Base-by-base conservation (phyloP, 1,284 basidiomycete genomes). In the Cryptococcus neoformans region DNA sequence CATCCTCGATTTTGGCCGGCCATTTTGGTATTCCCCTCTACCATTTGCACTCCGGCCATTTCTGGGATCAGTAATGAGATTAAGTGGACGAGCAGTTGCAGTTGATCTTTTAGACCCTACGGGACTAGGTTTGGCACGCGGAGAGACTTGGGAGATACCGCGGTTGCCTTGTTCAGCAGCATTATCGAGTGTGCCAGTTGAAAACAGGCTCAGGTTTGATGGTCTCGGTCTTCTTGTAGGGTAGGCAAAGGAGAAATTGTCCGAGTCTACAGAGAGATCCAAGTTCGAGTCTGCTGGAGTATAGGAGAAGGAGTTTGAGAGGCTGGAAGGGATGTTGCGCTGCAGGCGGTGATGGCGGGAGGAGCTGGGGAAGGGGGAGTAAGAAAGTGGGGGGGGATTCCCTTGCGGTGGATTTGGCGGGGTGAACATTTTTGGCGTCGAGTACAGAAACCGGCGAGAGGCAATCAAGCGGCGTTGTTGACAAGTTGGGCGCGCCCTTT, bases 281-380 rank as follows among this genome's bases (percentile, higher is more conserved):
- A 86, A 86, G 69, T 87, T 83, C 39, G 21, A 89, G 81, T 14
- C 82, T 65, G 87, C 84, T 12, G 88, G 88, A 28, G 85, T 87
- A 66, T 89, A 88, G 0, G 89, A 90, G 79, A 90, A 91, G 4
- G 88, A 88, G 11, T 86, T 86, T 65, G 86, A 85, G 44, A 90
- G 16, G 58, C 52, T 56, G 11, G 69, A 69, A 50, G 67, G 64
- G 38, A 62, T 57, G 12, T 60, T 44, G 11, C 65, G 67, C 1
- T 62, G 54, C 21, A 47, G 40, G 44, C 59, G 45, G 40, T 55
- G 57, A 34, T 51, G 60, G n/a, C 54, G 37, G 10, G 51, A 48
- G 16, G 58, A 54, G 3, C 59, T 47, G 10, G 59, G 59, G 14
- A 58, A 37, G 11, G 62, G 34, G 6, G 56, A 54, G 35, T 51